Conservation (phyloP, 805 yeast species). For the Candida pseudofarinosa region DNA sequence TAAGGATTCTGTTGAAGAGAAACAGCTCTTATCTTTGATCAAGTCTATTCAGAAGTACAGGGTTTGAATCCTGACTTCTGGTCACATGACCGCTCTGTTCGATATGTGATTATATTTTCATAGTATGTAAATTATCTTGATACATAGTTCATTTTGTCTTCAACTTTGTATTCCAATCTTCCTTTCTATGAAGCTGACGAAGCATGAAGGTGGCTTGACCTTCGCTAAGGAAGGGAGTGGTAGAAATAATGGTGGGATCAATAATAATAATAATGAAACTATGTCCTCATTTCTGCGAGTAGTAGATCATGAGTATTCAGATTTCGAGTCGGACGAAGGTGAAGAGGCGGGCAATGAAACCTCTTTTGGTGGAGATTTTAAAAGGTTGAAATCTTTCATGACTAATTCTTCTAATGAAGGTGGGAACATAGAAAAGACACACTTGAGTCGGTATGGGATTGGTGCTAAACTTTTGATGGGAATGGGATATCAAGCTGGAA, state of each 20-base stretch:
- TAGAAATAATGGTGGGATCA: neutral
- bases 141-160: too few relatives aligned
- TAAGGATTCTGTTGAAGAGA: conserved; percentile 16
- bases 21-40: conserved; percentile 20
- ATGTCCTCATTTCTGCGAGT: conserved; percentile 10
- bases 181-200: neutral
- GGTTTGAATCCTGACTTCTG: neutral
- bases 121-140: too few relatives aligned
- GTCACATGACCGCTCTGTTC: neutral
- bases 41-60: conserved; percentile 1
- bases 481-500: conserved; percentile 87
- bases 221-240: neutral
- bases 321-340: conserved; percentile 15
- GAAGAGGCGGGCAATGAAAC: conserved; percentile 10
- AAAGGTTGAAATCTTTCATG: neutral
- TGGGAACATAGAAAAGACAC: neutral
- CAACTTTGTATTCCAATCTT: too few relatives aligned
- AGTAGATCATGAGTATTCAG: conserved; percentile 16
- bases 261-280: neutral
- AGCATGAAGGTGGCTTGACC: neutral
- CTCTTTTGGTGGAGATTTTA: neutral
- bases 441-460: conserved; percentile 56
- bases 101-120: too few relatives aligned
- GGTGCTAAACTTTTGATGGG: conserved; percentile 74
- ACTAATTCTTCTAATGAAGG: neutral